Base-by-base conservation (phyloP, 1,284 basidiomycete species). In the Heterobasidion annosum region DNA sequence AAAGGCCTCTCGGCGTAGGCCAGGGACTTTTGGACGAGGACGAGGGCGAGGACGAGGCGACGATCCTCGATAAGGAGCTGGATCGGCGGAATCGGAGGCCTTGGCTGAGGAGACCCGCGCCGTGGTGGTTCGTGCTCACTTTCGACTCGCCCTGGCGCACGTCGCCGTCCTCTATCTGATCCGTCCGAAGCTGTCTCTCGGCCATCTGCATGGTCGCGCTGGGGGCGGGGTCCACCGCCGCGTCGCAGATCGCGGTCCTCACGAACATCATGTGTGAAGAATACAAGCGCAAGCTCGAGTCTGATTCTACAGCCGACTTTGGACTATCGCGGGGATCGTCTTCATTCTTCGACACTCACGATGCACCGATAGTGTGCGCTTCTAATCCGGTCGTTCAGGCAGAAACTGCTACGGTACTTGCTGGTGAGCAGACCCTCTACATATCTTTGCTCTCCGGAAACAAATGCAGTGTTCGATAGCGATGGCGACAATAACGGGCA, bases 341-440 rank as follows among this genome's bases (percentile, higher is more conserved):
- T 15, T 35, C 12, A 3, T 15, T 3, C 19, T n/a, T 34, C 25
- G 8, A 15, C 5, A 1, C 12, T 8, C 5, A 18, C 13, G 51
- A 47, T 1, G 48, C 58, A 25, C 58, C 64, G 51, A 69, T 68
- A 50, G 62, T 63, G 19, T 94, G 91, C 64, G 79, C 83, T 25
- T 72, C 78, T 19, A 87, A 91, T 63, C 85, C 88, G 0, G 73
- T 76, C 4, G 86, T 92, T 0, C 82, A 83, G 63, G 85, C 82
- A n/a, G 79, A 77, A 4, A 85, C 85, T 8, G 88, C 90, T 3
- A 82, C 78, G 63, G 67, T 90, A 34, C 75, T 73, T 46, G 79
- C 85, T 64, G 25, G 25, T 25, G 25, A 25, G 25, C 25, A 3
- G 25, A 25, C 25, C 4, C 25, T 25, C 25, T 25, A 25, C 25